These are phyloP conservation scores for Tulasnella sp. DNA, from an alignment of 768 basidiomycete species.

Conservation along the genomic window DNA sequence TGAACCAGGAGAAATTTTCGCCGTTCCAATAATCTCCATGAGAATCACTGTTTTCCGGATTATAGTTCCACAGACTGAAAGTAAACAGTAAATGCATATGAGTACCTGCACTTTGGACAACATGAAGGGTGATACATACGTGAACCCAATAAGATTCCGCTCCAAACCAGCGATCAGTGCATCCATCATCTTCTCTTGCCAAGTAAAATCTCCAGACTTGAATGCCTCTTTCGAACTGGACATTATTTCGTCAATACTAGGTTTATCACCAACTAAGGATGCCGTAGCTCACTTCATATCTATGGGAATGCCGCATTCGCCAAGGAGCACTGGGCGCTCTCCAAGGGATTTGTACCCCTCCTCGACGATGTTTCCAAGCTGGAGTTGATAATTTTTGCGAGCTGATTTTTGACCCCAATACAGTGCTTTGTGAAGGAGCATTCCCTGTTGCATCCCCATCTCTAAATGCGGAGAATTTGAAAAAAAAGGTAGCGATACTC, in stretches of 20 bases:
- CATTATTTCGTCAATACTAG: not conserved
- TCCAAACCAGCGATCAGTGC: constrained; percentile 79
- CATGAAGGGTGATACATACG: too few species aligned
- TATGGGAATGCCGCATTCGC: constrained; percentile 93
- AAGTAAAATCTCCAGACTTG: constrained; percentile 53
- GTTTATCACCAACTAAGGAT: not conserved
- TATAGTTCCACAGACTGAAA: constrained; percentile 84
- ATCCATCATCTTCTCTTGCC: constrained; percentile 91
- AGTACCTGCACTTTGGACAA: not conserved
- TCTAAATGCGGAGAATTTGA: constrained; percentile 9
- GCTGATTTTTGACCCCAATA: constrained; percentile 81
- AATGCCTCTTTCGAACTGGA: constrained; percentile 44
- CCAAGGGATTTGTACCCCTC: constrained; percentile 56
- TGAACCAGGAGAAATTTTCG: constrained; percentile 95
- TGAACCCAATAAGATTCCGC: constrained; percentile 62
- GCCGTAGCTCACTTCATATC: constrained; percentile 74
- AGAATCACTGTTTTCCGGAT: constrained; percentile 68
- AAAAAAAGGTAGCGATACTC: constrained; percentile 19
- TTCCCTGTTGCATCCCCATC: constrained; percentile 42
- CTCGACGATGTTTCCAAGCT: constrained; percentile 68
- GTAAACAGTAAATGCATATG: not conserved
- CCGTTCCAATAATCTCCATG: constrained; percentile 87
- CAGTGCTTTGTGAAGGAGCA: constrained; percentile 65
- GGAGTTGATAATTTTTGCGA: constrained; percentile 67
- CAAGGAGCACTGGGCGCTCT: constrained; percentile 72